These are phyloP conservation scores for Cubamyces sp. DNA, from an alignment of 768 basidiomycete species.

Conservation along the genomic window DNA sequence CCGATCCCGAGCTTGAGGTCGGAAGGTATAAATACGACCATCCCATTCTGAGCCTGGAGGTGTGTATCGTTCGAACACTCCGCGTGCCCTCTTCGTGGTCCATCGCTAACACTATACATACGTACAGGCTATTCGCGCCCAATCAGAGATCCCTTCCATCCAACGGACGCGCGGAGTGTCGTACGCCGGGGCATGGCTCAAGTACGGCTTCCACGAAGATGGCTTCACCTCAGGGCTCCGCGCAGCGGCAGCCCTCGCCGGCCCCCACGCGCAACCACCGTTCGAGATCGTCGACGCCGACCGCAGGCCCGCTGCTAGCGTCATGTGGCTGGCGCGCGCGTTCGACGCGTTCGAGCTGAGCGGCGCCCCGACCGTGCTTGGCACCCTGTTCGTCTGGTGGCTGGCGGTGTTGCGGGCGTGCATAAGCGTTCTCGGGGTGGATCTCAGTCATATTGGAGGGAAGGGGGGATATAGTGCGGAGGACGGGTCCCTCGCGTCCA, in stretches of 20 bases:
- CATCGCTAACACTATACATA: neutral
- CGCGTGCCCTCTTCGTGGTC: neutral
- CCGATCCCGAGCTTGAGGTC: slow-evolving; percentile 39
- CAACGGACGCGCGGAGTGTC: slow-evolving; percentile 66
- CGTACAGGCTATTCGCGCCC: slow-evolving; percentile 55
- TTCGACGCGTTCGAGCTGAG: slow-evolving; percentile 47
- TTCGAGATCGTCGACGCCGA: slow-evolving; percentile 34
- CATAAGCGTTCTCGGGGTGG: slow-evolving; percentile 9
- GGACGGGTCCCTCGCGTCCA: neutral
- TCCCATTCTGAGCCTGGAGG: slow-evolving; percentile 62
- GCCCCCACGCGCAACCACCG: neutral
- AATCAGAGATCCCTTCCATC: slow-evolving; percentile 55
- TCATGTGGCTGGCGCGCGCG: slow-evolving; percentile 33
- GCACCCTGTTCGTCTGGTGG: slow-evolving; percentile 28
- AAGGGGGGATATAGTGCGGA: neutral
- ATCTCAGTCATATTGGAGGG: slow-evolving; percentile 14
- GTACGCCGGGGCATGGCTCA: slow-evolving; percentile 70
- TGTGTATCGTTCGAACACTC: slow-evolving; percentile 28
- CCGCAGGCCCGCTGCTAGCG: slow-evolving; percentile 29
- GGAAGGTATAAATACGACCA: slow-evolving; percentile 69
- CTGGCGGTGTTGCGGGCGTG: slow-evolving; percentile 14
- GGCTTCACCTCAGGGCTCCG: slow-evolving; percentile 58
- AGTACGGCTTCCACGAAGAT: slow-evolving; percentile 85
- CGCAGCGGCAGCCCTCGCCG: slow-evolving; percentile 33
- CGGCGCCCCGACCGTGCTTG: slow-evolving; percentile 39